Evolutionary conservation across 169 alveolate genomes (phyloP), one percentile per base, ranked within the genome.

Genomic region (Eimeria nieschulzi): DNA sequence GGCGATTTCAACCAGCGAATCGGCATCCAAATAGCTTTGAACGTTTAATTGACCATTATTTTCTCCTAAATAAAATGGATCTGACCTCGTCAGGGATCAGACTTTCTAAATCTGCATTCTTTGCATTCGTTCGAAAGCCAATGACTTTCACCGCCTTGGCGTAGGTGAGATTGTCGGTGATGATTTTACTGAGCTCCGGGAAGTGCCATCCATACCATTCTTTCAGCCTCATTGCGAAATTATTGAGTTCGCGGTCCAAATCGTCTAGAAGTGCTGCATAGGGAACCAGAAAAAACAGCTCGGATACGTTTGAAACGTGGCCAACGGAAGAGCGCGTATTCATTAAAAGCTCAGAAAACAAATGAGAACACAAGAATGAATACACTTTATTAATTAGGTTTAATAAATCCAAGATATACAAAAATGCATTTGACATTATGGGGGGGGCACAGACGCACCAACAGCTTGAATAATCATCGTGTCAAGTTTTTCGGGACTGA

Each of bases 391-490:
- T 10, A 21, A n/a, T 13, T n/a, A 21, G 17, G 7, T 7, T 15
- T 21, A 21, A 5, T 15, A 12, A 7, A 12, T 13, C 25, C 10
- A 68, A 13, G 83, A 39, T 17, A 53, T 17, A n/a, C 61, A 21
- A 53, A 59, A 5, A 59, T 59, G 68, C n/a, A 33, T 33, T n/a
- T 15, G 68, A 15, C 7, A 59, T 9, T 15, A 7, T 15, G 68
- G 7, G 19, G 68, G 15, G 0, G 68, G 64, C 9, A 21, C 33
- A 13, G 51, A 51, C 94, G 8, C 64, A 56, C 99, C 99, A 23
- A 98, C 98, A 26, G 99, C 99, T 95, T 99, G 99, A 80, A 99
- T 98, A 91, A 99, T 98, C 99, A 99, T 99, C 53, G 99, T 97
- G 92, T 99, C 99, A 21, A 99, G 99, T 96, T 99, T 99, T 94